Conservation (phyloP, 1,284 basidiomycete genomes). For the Moesziomyces sp. region DNA sequence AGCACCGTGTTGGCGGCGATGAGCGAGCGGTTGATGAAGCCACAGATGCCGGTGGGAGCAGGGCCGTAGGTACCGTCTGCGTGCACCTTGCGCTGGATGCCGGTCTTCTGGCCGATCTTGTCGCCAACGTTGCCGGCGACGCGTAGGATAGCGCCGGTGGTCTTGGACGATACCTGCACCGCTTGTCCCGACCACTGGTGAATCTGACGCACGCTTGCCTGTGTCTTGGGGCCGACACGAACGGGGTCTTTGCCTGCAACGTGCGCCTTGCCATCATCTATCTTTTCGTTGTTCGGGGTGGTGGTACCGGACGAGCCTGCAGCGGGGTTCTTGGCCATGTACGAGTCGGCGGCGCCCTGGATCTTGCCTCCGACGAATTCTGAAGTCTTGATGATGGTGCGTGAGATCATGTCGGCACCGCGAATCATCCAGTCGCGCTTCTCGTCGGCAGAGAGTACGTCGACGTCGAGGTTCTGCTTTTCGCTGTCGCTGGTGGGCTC, state of each 20-base stretch:
- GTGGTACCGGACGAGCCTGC: conserved; percentile 27
- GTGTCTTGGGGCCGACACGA: conserved; percentile 29
- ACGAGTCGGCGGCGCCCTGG: conserved; percentile 52
- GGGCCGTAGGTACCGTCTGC: conserved; percentile 37
- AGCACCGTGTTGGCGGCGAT: conserved; percentile 65
- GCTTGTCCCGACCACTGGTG: conserved; percentile 44
- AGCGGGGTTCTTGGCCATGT: conserved; percentile 35
- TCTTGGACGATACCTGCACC: conserved; percentile 52
- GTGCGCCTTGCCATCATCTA: conserved; percentile 3
- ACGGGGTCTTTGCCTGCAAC: conserved; percentile 21
- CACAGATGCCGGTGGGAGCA: conserved; percentile 59
- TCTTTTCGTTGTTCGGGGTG: conserved; percentile 27
- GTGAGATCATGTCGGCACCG: conserved; percentile 59
- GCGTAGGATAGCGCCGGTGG: conserved; percentile 59
- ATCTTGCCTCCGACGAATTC: conserved; percentile 52
- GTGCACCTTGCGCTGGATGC: conserved; percentile 60
- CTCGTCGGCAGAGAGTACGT: conserved; percentile 35
- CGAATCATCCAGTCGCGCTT: conserved; percentile 52
- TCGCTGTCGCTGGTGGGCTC: conserved; percentile 26
- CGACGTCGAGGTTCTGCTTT: conserved; percentile 33
- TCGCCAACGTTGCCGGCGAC: conserved; percentile 64
- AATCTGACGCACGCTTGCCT: conserved; percentile 23
- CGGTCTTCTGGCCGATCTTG: conserved; percentile 63
- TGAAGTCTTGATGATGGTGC: conserved; percentile 60
- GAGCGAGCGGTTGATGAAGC: conserved; percentile 63